These are phyloP conservation scores for Yamadazyma sp. DNA, from an alignment of 805 yeast species.

Conservation along the genomic window DNA sequence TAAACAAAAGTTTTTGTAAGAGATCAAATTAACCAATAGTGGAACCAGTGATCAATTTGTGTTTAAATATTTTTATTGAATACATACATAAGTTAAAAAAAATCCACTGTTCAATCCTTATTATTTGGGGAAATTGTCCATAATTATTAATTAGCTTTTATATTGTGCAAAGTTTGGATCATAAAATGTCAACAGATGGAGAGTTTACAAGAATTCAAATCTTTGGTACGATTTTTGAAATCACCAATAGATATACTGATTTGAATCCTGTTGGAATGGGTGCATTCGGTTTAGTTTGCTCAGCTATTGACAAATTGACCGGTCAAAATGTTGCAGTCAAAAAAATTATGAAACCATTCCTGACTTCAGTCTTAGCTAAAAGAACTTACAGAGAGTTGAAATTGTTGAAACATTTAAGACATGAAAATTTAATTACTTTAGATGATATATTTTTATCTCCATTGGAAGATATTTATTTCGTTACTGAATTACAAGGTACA, in stretches of 20 bases:
- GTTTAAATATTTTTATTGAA: too few species aligned
- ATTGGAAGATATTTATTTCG: slow-evolving; percentile 91
- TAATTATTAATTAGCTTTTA: too few species aligned
- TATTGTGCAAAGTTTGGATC: background rate
- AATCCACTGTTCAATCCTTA: too few species aligned
- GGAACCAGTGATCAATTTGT: too few species aligned
- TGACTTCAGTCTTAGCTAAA: slow-evolving; percentile 91
- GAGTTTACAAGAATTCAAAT: slow-evolving; percentile 76
- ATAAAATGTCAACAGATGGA: slow-evolving; percentile 39
- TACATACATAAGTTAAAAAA: too few species aligned
- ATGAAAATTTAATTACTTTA: slow-evolving; percentile 88
- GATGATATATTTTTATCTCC: slow-evolving; percentile 95
- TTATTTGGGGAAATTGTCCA: too few species aligned
- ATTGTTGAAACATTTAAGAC: slow-evolving; percentile 86
- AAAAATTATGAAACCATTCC: slow-evolving; percentile 96
- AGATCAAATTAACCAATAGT: too few species aligned
- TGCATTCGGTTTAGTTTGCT: slow-evolving; percentile 96
- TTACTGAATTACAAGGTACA: slow-evolving; percentile 95
- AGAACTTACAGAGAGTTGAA: slow-evolving; percentile 95
- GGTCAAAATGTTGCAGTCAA: slow-evolving; percentile 94
- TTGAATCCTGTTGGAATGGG: slow-evolving; percentile 99
- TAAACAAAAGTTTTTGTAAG: too few species aligned
- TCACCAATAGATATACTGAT: slow-evolving; percentile 84
- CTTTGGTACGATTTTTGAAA: slow-evolving; percentile 93
- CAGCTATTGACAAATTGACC: slow-evolving; percentile 89